Base-by-base conservation (phyloP, 2,329 filamentous ascomycete genomes). In the Dryadomyces sulphureus region DNA sequence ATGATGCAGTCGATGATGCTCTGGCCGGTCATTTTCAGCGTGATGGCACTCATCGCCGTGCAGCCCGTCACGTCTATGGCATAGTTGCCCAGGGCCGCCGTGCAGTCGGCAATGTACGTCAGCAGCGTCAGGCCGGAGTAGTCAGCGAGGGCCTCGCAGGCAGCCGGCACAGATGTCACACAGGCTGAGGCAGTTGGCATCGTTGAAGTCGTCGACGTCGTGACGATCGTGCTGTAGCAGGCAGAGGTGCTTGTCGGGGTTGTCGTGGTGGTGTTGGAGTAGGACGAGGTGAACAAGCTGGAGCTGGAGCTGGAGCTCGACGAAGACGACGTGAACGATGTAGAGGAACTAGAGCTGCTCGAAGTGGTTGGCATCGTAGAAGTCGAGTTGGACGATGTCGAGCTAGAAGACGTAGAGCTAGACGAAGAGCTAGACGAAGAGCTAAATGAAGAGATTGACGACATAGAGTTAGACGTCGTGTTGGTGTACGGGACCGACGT, bases 41-140 rank as follows among this genome's bases (percentile, higher is more conserved):
- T 25, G 22, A 53, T 49, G 30, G 9, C 17, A 5, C 8, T 21
- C 5, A 12, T 27, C 5, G 36, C 24, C 27, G 17, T n/a, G n/a
- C 34, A 36, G 8, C 5, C n/a, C 5, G 34, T 32, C 27, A 32
- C 27, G 11, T 32, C 53, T 1, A 49, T 25, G 0, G 48, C 52
- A 14, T 51, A 54, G 5, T 49, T 49, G 7, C 53, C 53, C 32
- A 54, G 47, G 7, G 45, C 47, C 0, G 41, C n/a, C 3, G 40
- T 14, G 21, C 53, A 54, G 11, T 32, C 4, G 1, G 43, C n/a
- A 0, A 50, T 14, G 22, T 52, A 43, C 0, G 35, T n/a, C 2
- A 47, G 5, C 2, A 54, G 45, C 8, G 7, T 20, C 7, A 46
- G 7, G 12, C 46, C 48, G 2, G 9, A 43, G 7, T 39, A 41